Conservation (phyloP, 768 basidiomycete genomes). For the Strobilomyces echinocephalus region DNA sequence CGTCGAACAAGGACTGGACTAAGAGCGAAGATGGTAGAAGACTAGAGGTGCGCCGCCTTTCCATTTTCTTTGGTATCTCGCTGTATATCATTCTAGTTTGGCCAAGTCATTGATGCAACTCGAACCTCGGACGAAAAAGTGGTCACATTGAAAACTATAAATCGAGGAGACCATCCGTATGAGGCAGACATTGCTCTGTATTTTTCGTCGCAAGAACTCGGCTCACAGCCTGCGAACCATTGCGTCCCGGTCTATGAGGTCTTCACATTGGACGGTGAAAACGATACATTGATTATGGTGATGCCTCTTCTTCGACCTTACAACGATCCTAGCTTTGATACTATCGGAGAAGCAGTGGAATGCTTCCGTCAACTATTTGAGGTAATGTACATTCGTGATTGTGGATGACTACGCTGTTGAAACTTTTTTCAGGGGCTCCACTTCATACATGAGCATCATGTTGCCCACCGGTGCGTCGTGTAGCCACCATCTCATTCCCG, state of each 20-base stretch:
- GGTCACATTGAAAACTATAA: conserved; percentile 29
- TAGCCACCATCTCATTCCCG: not conserved
- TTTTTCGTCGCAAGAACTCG: conserved; percentile 7
- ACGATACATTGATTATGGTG: not conserved
- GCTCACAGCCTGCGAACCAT: conserved; percentile 24
- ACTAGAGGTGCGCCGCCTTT: not conserved
- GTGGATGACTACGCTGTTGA: not conserved
- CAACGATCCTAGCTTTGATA: conserved; percentile 21
- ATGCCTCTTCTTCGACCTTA: conserved; percentile 8
- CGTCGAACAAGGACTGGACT: not conserved
- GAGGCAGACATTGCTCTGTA: conserved; percentile 30
- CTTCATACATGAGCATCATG: conserved; percentile 24
- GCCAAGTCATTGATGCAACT: conserved; percentile 23
- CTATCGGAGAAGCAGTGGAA: conserved; percentile 31
- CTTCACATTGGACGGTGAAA: conserved; percentile 8
- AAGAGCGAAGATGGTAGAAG: not conserved
- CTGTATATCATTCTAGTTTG: not conserved
- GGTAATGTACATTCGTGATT: conserved; percentile 4
- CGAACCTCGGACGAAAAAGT: conserved; percentile 22
- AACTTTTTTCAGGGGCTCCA: not conserved
- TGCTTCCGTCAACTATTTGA: conserved; percentile 32
- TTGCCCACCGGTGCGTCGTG: conserved; percentile 11
- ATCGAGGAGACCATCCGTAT: conserved; percentile 8
- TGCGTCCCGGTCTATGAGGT: conserved; percentile 31
- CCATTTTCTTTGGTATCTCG: not conserved